Evolutionary conservation across 352 stramenopile genomes (phyloP).

Genomic region (Albugo laibachii): DNA sequence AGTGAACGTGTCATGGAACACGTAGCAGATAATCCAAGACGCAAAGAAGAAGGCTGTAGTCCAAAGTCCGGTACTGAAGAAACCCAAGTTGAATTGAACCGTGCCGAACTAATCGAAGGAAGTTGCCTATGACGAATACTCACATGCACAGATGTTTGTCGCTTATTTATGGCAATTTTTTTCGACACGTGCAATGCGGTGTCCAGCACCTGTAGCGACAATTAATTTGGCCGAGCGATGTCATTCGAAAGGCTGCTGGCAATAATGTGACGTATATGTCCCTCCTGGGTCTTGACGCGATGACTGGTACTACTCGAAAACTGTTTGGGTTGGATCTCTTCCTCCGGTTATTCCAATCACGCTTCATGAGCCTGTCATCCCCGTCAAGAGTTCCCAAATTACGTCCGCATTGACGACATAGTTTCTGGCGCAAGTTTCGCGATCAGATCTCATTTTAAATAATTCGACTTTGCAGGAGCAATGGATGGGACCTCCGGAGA

Average conservation of each 20-base stretch:
- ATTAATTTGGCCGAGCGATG: slow-evolving; percentile 47
- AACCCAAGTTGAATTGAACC: too few species aligned
- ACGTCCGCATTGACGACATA: too few species aligned
- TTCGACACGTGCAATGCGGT: background rate
- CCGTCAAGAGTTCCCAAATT: too few species aligned
- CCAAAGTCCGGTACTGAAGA: too few species aligned
- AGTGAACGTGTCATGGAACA: too few species aligned
- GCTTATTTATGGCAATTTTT: background rate
- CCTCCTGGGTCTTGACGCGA: slow-evolving; percentile 71
- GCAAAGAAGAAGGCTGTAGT: too few species aligned
- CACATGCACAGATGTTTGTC: slow-evolving; percentile 53
- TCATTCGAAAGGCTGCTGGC: slow-evolving; percentile 50
- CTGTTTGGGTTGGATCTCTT: too few species aligned
- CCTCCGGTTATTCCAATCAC: too few species aligned
- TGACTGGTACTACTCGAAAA: slow-evolving; percentile 59
- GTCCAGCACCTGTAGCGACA: slow-evolving; percentile 59
- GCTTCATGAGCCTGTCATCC: too few species aligned
- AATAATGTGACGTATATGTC: slow-evolving; percentile 72
- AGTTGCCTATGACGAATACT: too few species aligned
- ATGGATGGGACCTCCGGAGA: slow-evolving; percentile 11
- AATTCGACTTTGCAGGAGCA: slow-evolving; percentile 23
- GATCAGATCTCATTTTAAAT: slow-evolving; percentile 15
- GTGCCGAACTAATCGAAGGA: too few species aligned
- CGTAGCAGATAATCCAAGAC: too few species aligned
- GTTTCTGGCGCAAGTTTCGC: slow-evolving; percentile 35